Conservation (phyloP, 805 yeast genomes). For the Yarrowia porcina region DNA sequence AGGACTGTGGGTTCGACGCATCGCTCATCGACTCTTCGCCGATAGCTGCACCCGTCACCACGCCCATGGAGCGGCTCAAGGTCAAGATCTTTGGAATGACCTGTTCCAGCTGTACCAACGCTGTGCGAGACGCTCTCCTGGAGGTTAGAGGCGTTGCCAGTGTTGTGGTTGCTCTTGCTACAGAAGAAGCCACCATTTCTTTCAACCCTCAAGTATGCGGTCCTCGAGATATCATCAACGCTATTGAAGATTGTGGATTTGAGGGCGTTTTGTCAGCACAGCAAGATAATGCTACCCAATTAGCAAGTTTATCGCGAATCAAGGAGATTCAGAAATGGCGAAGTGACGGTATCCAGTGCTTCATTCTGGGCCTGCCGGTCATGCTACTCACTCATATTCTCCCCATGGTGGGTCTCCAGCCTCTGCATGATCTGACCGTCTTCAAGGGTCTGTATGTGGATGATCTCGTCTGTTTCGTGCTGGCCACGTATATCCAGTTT, state of each 20-base stretch:
- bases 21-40: slow-evolving; percentile 30
- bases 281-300: slow-evolving; percentile 63
- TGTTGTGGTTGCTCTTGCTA: slow-evolving; percentile 51
- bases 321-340: slow-evolving; percentile 76
- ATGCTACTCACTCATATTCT: slow-evolving; percentile 44
- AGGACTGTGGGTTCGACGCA: slow-evolving; percentile 74
- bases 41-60: slow-evolving; percentile 4
- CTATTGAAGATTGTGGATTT: slow-evolving; percentile 52
- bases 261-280: slow-evolving; percentile 48
- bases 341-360: slow-evolving; percentile 45
- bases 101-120: slow-evolving; percentile 51
- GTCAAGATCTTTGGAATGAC: slow-evolving; percentile 59
- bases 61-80: slow-evolving; percentile 28
- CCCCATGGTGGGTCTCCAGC: slow-evolving; percentile 41
- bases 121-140: slow-evolving; percentile 49
- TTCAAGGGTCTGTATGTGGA: slow-evolving; percentile 59
- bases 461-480: slow-evolving; percentile 54
- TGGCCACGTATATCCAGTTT: slow-evolving; percentile 62
- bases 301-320: slow-evolving; percentile 61
- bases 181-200: slow-evolving; percentile 52
- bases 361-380: slow-evolving; percentile 58
- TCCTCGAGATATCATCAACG: slow-evolving; percentile 56
- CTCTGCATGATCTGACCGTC: slow-evolving; percentile 30
- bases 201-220: slow-evolving; percentile 54
- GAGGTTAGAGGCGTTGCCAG: slow-evolving; percentile 47